phyloP scores from a whole-genome alignment of 148 eudicot species.

The Nepenthes mirabilis region DNA sequence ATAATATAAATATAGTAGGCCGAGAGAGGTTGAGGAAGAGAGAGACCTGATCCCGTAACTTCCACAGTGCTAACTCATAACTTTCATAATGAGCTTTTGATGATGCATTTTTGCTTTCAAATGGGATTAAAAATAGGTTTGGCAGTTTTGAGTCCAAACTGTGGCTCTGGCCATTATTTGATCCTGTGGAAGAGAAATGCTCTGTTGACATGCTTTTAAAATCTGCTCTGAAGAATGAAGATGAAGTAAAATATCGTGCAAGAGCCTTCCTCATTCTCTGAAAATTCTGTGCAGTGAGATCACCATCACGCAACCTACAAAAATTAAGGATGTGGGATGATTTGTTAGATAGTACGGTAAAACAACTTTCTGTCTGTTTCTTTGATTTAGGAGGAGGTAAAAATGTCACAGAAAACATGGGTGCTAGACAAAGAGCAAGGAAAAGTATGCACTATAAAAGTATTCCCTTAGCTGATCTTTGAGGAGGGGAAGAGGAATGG shows the following conservation, averaged over 20 bases:
- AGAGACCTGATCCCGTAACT: conserved; percentile 57
- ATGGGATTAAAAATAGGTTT: conserved; percentile 49
- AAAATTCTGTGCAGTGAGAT: conserved; percentile 31
- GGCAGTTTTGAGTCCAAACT: conserved; percentile 17
- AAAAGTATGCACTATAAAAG: no score
- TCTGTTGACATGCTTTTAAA: conserved; percentile 20
- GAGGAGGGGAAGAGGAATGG: no score
- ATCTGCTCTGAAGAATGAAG: conserved; percentile 40
- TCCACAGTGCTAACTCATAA: conserved; percentile 41
- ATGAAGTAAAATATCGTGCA: conserved; percentile 41
- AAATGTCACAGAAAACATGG: no score
- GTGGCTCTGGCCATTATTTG: conserved; percentile 6
- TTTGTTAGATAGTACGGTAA: not conserved
- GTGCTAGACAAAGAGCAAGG: no score
- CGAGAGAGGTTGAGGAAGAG: not conserved
- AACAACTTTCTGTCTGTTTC: no score
- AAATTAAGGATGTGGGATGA: not conserved
- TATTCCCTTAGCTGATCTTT: no score
- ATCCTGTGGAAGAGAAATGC: conserved; percentile 7
- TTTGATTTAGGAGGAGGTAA: no score
- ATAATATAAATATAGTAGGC: not conserved
- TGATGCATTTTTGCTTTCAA: conserved; percentile 31
- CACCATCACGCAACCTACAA: conserved; percentile 58
- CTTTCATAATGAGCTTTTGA: conserved; percentile 40
- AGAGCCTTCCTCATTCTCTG: conserved; percentile 44